Percentiles rank a stretch among this genome's conserved stretches.
Evolutionary conservation across 2,329 filamentous ascomycete species (phyloP).

Genomic region (Gnomoniopsis sp.): DNA sequence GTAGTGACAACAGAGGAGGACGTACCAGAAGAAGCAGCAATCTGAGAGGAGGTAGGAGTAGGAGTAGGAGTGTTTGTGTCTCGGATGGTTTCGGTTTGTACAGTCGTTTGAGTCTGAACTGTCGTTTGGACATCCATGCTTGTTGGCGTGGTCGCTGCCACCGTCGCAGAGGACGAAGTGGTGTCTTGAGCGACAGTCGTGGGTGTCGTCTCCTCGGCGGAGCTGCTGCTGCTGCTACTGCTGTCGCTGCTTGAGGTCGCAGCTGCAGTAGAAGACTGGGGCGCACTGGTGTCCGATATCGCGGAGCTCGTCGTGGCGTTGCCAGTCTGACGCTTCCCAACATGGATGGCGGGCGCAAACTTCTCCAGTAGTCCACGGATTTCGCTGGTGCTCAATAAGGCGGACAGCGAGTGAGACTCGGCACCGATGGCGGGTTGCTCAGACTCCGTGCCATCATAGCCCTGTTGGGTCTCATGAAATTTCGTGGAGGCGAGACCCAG

Average conservation of each 20-base stretch:
- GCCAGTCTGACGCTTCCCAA: conserved; percentile 38
- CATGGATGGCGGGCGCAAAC: conserved; percentile 45
- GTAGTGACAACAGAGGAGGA: conserved; percentile 19
- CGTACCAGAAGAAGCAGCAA: conserved; percentile 27
- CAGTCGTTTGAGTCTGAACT: conserved; percentile 21
- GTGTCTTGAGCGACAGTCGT: background rate
- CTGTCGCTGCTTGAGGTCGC: conserved; percentile 19
- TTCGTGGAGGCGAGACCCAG: conserved; percentile 23
- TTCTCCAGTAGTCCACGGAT: conserved; percentile 66
- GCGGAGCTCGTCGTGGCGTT: conserved; percentile 27
- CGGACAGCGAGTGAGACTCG: conserved; percentile 20
- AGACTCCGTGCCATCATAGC: conserved; percentile 2
- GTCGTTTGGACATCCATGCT: conserved; percentile 20
- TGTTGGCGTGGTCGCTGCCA: conserved; percentile 21
- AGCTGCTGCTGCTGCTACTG: conserved; percentile 13
- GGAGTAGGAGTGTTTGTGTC: conserved; percentile 26
- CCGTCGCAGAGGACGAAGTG: conserved; percentile 15
- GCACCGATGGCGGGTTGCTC: background rate
- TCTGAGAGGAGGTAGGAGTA: conserved; percentile 19
- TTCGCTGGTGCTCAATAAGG: conserved; percentile 49
- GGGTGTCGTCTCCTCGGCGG: background rate
- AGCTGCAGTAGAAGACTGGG: conserved; percentile 17
- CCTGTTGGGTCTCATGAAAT: conserved; percentile 1
- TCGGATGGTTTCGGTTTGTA: conserved; percentile 17
- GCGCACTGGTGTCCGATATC: background rate